Percentiles rank a stretch among this genome's conserved stretches.
phyloP scores from a whole-genome alignment of 2,329 filamentous ascomycete species.

The Aspergillus bombycis region DNA sequence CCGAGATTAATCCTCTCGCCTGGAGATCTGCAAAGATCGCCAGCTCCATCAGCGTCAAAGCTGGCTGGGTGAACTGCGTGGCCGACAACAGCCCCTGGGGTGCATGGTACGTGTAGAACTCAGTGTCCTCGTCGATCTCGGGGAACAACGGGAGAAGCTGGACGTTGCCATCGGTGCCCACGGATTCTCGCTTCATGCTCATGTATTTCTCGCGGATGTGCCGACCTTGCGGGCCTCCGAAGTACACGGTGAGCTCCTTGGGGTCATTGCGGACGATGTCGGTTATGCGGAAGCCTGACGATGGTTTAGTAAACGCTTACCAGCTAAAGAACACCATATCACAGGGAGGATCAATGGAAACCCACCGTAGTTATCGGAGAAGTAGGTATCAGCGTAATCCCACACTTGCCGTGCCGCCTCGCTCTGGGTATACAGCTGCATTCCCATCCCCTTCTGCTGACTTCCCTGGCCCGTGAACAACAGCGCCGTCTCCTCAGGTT shows the following conservation, averaged over 20 bases:
- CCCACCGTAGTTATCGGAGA: constrained; percentile 98
- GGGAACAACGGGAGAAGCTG: constrained; percentile 99
- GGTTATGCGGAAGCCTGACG: constrained; percentile 9
- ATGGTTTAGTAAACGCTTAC: constrained; percentile 48
- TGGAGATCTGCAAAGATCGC: constrained; percentile 99
- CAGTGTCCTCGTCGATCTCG: constrained; percentile 88
- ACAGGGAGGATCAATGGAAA: constrained; percentile 45
- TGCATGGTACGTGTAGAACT: constrained; percentile 95
- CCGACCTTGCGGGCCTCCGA: constrained; percentile 94
- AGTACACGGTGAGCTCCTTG: constrained; percentile 97
- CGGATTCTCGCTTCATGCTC: constrained; percentile 99
- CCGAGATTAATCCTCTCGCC: constrained; percentile 89
- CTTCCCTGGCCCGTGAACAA: constrained; percentile 98
- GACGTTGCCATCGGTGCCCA: constrained; percentile 84
- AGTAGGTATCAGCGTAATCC: constrained; percentile 96
- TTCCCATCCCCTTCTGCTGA: constrained; percentile 99
- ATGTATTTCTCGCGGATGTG: constrained; percentile 99
- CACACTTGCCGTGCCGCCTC: constrained; percentile 96
- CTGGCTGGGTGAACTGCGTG: constrained; percentile 97
- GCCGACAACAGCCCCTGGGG: constrained; percentile 93
- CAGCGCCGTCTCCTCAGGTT: constrained; percentile 94
- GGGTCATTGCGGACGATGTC: constrained; percentile 99
- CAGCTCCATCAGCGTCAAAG: constrained; percentile 98
- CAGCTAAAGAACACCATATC: neutral
- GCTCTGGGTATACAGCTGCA: constrained; percentile 95